These are phyloP conservation scores for Phytomonas sp. DNA, from an alignment of 208 protist genomes.

Conservation along the genomic window DNA sequence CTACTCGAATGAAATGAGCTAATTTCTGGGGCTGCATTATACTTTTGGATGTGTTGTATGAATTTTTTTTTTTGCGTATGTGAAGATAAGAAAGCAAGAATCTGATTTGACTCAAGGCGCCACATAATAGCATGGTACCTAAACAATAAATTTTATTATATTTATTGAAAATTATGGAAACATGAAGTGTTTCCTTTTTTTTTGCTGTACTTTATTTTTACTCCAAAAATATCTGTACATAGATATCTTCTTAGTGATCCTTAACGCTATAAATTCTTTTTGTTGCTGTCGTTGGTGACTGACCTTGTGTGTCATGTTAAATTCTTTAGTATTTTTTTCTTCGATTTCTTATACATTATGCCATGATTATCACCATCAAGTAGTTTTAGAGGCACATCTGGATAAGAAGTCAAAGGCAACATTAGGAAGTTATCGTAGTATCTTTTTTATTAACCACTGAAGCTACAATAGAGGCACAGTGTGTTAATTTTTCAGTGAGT, in stretches of 20 bases:
- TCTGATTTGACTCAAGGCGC: no score
- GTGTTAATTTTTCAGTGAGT: neutral
- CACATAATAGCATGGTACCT: conserved; percentile 3
- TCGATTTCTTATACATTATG: neutral
- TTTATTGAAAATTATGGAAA: neutral
- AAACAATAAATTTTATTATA: conserved; percentile 4
- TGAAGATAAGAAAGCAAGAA: neutral
- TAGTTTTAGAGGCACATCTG: neutral
- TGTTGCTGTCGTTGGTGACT: neutral
- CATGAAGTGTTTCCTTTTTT: neutral
- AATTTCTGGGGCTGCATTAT: neutral
- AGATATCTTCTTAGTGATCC: neutral
- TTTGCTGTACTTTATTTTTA: neutral
- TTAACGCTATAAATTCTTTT: conserved; percentile 4
- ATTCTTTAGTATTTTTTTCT: neutral
- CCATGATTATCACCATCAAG: neutral
- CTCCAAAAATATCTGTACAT: conserved; percentile 1
- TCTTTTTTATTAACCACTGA: conserved; percentile 16
- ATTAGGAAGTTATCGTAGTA: conserved; percentile 4
- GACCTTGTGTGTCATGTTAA: neutral
- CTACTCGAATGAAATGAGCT: neutral
- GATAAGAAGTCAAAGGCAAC: conserved; percentile 5
- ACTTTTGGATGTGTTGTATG: neutral
- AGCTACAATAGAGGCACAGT: neutral
- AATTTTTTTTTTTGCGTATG: neutral